Conservation (phyloP, 2,329 filamentous ascomycete genomes). For the Thielaviopsis cerberus region DNA sequence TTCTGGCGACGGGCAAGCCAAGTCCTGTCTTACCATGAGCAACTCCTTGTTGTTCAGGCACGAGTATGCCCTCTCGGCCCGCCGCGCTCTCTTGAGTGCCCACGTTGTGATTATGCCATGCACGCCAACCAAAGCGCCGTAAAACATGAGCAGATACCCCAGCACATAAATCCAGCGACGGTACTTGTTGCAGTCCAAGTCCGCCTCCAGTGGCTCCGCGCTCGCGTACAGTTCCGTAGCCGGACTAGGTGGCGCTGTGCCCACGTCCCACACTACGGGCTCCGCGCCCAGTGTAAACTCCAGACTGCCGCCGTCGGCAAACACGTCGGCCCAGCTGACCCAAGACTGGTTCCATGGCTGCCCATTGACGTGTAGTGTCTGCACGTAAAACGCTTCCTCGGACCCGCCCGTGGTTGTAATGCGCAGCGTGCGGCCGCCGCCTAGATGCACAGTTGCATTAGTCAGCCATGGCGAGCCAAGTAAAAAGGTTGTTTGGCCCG, state of each 20-base stretch:
- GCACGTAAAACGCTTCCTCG: constrained; percentile 38
- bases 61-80: background rate
- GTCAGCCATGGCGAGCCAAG: constrained; percentile 45
- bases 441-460: constrained; percentile 40
- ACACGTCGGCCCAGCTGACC: constrained; percentile 48
- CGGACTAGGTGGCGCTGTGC: constrained; percentile 41
- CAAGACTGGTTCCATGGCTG: constrained; percentile 42
- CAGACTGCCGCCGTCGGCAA: constrained; percentile 41
- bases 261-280: constrained; percentile 37
- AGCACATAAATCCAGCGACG: too few relatives aligned
- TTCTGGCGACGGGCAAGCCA: too few relatives aligned
- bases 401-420: constrained; percentile 27
- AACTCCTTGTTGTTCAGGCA: background rate
- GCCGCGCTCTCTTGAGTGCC: background rate
- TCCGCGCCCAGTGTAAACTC: constrained; percentile 43
- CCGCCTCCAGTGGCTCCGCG: too few relatives aligned
- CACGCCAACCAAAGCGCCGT: background rate
- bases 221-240: constrained; percentile 3
- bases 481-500: constrained; percentile 49
- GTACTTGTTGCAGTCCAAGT: too few relatives aligned
- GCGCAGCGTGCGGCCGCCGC: constrained; percentile 31
- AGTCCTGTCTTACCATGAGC: background rate
- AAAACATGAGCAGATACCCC: too few relatives aligned
- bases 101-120: background rate
- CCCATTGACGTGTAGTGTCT: constrained; percentile 48